Evolutionary conservation across 176 grass and related monocot species (phyloP).

Genomic region (Bromus sterilis): DNA sequence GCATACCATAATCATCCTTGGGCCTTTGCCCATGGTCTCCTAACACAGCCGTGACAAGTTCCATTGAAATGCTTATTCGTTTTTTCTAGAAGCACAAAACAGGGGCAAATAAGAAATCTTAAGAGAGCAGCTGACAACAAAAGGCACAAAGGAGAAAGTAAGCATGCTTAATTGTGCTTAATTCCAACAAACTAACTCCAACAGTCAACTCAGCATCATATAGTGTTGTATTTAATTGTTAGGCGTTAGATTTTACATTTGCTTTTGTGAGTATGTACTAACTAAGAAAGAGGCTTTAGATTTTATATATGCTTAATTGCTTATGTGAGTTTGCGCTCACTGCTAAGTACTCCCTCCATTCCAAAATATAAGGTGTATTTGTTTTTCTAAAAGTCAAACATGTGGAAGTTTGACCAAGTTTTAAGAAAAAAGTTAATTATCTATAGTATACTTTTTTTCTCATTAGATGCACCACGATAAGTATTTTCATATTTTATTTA

Average conservation of each 20-base stretch:
- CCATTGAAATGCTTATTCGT: constrained; percentile 87
- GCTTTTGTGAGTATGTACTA: background rate
- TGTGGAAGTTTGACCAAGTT: no score
- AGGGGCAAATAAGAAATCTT: background rate
- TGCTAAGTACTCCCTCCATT: no score
- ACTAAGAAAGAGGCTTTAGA: background rate
- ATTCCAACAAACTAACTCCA: background rate
- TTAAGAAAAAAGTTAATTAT: no score
- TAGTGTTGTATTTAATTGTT: background rate
- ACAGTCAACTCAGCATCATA: background rate
- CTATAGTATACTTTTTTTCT: no score
- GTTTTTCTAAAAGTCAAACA: no score
- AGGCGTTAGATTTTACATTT: background rate
- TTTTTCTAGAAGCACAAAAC: constrained; percentile 57
- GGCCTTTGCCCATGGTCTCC: constrained; percentile 97
- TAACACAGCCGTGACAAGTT: constrained; percentile 93
- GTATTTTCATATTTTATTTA: no score
- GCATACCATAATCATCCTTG: constrained; percentile 92
- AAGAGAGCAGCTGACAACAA: background rate
- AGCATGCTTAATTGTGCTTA: background rate
- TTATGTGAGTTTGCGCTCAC: no score
- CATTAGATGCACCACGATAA: no score
- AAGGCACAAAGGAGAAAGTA: constrained; percentile 4
- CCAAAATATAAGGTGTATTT: no score
- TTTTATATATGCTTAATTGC: no score